Base-by-base conservation (phyloP, 495 filamentous ascomycete genomes). In the Neurospora intermedia region DNA sequence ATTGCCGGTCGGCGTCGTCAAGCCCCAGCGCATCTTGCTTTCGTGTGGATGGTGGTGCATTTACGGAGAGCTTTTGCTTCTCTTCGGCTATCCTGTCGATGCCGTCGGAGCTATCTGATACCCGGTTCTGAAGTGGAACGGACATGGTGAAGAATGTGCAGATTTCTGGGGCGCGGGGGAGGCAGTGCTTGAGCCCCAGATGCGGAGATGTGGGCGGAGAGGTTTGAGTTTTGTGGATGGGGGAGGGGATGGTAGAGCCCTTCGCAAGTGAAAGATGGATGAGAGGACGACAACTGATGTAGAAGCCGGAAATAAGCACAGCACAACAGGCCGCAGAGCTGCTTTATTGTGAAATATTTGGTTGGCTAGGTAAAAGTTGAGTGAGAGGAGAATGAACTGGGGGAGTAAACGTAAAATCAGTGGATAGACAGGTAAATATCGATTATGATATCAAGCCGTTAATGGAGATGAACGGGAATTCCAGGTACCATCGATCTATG, bases 1-100 rank as follows among this genome's bases (percentile, higher is more conserved):
- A 87, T 3, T 86, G 82, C 41, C 84, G 84, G 77, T 87, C 81
- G 38, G 75, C 39, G 6, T n/a, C 43, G 46, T 74, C 69, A 7
- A 77, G 66, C 18, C 42, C 73, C 27, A 74, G 20, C 10, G 69
- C 54, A 43, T 70, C 70, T 46, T 31, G 38, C 41, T 54, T 42
- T 73, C 41, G 62, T 66, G 71, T 41, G 3, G 69, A 40, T 15
- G 70, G 43, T 69, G 43, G 23, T 10, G 20, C 39, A 35, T 76
- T 35, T 9, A 66, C 27, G 54, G 46, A 45, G 39, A 71, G 62
- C n/a, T 42, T 35, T 1, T 62, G 73, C 54, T 78, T 78, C 70
- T 78, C 76, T 16, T 75, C 70, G 42, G 38, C 73, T 45, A 78
- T n/a, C 27, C 69, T 75, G 38, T 76, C 76, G 35, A 69, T 69